Percentiles rank a stretch among this genome's conserved stretches.
phyloP scores from a whole-genome alignment of 805 yeast genomes.

The Zygoascus ofunaensis region DNA sequence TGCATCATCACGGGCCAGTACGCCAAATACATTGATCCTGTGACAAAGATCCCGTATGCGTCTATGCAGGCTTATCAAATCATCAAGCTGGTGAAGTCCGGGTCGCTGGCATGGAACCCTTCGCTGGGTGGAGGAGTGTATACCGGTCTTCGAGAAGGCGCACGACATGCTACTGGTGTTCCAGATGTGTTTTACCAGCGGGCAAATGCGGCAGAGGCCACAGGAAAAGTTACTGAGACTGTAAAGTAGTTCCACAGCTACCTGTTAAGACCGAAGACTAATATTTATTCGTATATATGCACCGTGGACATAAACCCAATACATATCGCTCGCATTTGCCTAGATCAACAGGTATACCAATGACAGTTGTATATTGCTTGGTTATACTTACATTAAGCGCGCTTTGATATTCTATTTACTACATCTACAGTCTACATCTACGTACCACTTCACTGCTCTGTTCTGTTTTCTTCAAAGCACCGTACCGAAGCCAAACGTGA shows the following conservation, averaged over 20 bases:
- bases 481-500: constrained; percentile 94
- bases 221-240: background rate
- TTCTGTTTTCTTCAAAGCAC: constrained; percentile 41
- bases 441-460: background rate
- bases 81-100: constrained; percentile 41
- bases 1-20: constrained; percentile 69
- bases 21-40: constrained; percentile 82
- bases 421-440: background rate
- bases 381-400: background rate
- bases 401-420: constrained; percentile 4
- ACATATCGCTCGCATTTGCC: too few relatives aligned
- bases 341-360: too few relatives aligned
- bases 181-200: constrained; percentile 59
- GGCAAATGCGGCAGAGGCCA: background rate
- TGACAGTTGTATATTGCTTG: too few relatives aligned
- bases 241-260: too few relatives aligned
- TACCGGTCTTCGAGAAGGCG: constrained; percentile 33
- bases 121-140: constrained; percentile 36
- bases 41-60: constrained; percentile 76
- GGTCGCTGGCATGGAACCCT: constrained; percentile 45
- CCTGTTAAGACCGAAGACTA: too few relatives aligned
- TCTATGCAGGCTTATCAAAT: constrained; percentile 73
- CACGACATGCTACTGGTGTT: constrained; percentile 69
- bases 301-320: too few relatives aligned
- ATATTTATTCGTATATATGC: too few relatives aligned